A percentile compares a stretch with the other conserved stretches of the same genome.
phyloP scores from a whole-genome alignment of 306 rosid species.

The Fragaria ananassa region DNA sequence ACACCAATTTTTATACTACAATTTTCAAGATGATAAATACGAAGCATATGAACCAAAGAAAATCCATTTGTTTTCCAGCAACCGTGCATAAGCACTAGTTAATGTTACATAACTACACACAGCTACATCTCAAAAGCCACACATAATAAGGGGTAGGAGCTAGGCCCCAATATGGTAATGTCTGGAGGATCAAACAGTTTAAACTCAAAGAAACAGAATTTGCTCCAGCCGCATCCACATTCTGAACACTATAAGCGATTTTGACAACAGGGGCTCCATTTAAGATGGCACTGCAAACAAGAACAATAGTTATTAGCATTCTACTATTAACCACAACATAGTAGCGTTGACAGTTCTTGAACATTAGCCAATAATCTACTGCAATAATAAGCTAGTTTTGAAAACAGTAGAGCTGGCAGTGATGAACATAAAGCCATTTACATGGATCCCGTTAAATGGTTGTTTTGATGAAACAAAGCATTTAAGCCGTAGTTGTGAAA shows the following conservation, averaged over 20 bases:
- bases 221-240: background rate
- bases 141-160: background rate
- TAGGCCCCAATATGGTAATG: background rate
- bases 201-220: background rate
- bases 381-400: too few relatives aligned
- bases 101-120: constrained; percentile 2
- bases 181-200: background rate
- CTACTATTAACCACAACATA: background rate
- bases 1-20: too few relatives aligned
- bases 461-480: background rate
- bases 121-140: background rate
- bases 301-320: background rate
- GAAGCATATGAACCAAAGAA: background rate
- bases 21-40: background rate
- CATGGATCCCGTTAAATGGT: too few relatives aligned
- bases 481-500: too few relatives aligned
- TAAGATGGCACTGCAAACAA: constrained; percentile 20
- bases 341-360: background rate
- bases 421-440: too few relatives aligned
- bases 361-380: background rate
- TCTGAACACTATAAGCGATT: too few relatives aligned
- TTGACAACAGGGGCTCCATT: background rate
- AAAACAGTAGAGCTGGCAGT: too few relatives aligned
- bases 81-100: background rate
- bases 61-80: background rate